phyloP scores from a whole-genome alignment of 1,284 basidiomycete genomes.

The Cryptococcus sp. region DNA sequence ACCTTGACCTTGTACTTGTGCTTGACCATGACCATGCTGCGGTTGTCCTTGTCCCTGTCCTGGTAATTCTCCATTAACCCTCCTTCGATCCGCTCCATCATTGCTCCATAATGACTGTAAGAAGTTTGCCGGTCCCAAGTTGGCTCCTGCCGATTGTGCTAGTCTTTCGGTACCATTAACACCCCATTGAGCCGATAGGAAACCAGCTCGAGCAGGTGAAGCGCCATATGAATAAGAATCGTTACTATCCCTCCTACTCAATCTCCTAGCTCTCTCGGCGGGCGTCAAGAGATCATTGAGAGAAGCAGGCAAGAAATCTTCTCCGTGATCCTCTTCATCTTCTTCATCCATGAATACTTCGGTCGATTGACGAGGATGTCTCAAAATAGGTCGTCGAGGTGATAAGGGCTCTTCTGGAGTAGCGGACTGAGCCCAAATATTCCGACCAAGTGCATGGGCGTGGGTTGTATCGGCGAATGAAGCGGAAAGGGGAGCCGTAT shows the following conservation, averaged over 20 bases:
- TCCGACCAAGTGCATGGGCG: constrained; percentile 10
- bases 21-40: constrained; percentile 29
- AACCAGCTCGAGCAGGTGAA: constrained; percentile 10
- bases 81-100: constrained; percentile 40
- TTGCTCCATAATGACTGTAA: constrained; percentile 43
- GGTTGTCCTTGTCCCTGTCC: constrained; percentile 7
- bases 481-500: constrained; percentile 30
- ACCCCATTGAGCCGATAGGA: constrained; percentile 11
- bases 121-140: constrained; percentile 38
- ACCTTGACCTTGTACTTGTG: constrained; percentile 15
- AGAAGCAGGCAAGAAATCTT: constrained; percentile 80
- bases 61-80: constrained; percentile 6
- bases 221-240: constrained; percentile 32
- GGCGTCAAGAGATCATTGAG: constrained; percentile 82
- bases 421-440: constrained; percentile 42
- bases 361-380: constrained; percentile 3
- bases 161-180: constrained; percentile 23
- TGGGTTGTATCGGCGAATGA: constrained; percentile 35
- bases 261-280: constrained; percentile 68
- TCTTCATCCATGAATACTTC: constrained; percentile 29
- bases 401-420: constrained; percentile 36
- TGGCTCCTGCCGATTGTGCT: constrained; percentile 45
- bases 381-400: constrained; percentile 27
- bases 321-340: constrained; percentile 60
- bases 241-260: constrained; percentile 57